Evolutionary conservation across 345 rosid genomes (phyloP).

Genomic region (Gossypium bickii): DNA sequence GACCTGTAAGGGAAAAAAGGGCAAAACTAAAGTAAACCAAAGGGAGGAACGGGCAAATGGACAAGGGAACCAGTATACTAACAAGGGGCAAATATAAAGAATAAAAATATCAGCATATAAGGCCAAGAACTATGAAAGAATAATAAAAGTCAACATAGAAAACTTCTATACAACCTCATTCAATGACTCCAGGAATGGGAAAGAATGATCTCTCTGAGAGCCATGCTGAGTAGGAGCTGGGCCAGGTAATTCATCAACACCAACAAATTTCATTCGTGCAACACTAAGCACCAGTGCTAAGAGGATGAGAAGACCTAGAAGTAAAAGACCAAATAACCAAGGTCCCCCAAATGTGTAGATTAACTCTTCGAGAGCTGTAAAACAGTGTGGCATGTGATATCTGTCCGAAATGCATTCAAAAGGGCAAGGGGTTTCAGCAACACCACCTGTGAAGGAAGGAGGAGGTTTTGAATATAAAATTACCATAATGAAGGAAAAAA

Average conservation of each 20-base stretch:
- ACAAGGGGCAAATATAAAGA: too few relatives aligned
- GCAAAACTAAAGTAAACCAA: background rate
- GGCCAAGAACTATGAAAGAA: background rate
- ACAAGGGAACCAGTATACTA: background rate
- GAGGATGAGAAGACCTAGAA: constrained; percentile 80
- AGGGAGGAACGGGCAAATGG: background rate
- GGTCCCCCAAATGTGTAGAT: constrained; percentile 99
- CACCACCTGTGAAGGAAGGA: constrained; percentile 61
- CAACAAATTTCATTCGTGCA: constrained; percentile 96
- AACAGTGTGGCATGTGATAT: constrained; percentile 94
- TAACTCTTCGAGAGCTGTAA: constrained; percentile 96
- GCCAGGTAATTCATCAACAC: constrained; percentile 89
- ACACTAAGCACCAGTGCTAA: constrained; percentile 96
- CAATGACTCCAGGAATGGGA: constrained; percentile 94
- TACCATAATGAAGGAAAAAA: background rate
- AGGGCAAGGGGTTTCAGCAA: constrained; percentile 88
- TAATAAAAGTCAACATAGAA: constrained; percentile 5
- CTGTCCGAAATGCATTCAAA: constrained; percentile 83
- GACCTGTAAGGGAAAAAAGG: constrained; percentile 46
- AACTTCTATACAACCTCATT: constrained; percentile 68
- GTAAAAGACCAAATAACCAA: constrained; percentile 88
- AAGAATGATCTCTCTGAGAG: constrained; percentile 90
- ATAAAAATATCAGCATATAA: background rate
- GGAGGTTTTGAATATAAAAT: background rate
- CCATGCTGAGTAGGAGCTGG: constrained; percentile 89